Conservation (phyloP, 1,284 basidiomycete genomes). For the Apiotrichum laibachii region DNA sequence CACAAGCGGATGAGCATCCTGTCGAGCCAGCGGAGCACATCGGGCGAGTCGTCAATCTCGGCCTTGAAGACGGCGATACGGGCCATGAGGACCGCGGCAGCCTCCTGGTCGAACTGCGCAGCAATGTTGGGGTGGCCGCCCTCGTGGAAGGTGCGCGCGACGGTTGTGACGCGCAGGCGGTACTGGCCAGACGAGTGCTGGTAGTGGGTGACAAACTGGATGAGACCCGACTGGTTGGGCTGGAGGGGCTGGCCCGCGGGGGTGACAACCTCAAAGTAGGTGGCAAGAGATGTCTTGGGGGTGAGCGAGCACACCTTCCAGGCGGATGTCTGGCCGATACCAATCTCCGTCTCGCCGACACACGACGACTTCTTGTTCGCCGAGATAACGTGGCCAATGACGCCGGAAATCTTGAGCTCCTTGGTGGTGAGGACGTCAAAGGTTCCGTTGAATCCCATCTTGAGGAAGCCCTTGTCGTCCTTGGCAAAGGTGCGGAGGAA, state of each 20-base stretch:
- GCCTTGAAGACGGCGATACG: slow-evolving; percentile 99
- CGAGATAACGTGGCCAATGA: slow-evolving; percentile 96
- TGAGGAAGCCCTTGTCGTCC: slow-evolving; percentile 85
- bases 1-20: slow-evolving; percentile 97
- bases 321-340: slow-evolving; percentile 97
- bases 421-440: slow-evolving; percentile 99
- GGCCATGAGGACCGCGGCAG: slow-evolving; percentile 96
- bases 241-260: slow-evolving; percentile 93
- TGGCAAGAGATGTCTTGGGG: slow-evolving; percentile 81
- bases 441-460: slow-evolving; percentile 99
- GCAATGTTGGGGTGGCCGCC: slow-evolving; percentile 91
- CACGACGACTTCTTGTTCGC: slow-evolving; percentile 94
- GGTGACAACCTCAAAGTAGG: slow-evolving; percentile 99
- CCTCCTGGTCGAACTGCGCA: slow-evolving; percentile 96
- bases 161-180: slow-evolving; percentile 91
- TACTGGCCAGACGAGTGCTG: slow-evolving; percentile 95
- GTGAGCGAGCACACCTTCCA: slow-evolving; percentile 95
- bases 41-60: slow-evolving; percentile 97
- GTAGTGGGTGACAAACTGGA: slow-evolving; percentile 99
- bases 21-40: slow-evolving; percentile 96
- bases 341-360: slow-evolving; percentile 98
- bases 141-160: slow-evolving; percentile 95
- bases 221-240: slow-evolving; percentile 87
- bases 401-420: slow-evolving; percentile 95
- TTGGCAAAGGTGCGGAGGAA: slow-evolving; percentile 93